Evolutionary conservation across 305 asterid species (phyloP).

Genomic region (Withania somnifera): DNA sequence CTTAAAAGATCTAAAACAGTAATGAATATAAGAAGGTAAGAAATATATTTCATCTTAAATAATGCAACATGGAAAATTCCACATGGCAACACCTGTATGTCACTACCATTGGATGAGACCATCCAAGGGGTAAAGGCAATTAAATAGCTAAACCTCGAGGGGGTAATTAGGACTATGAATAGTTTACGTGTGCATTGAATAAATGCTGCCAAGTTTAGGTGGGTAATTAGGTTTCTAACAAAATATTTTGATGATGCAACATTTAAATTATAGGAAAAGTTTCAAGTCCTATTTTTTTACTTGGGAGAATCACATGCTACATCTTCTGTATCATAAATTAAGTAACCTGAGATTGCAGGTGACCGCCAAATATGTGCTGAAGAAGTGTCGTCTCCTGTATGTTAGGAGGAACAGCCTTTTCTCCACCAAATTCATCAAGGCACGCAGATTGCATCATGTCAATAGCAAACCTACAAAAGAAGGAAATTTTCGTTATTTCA

Average conservation of each 20-base stretch:
- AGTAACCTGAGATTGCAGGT: constrained; percentile 81
- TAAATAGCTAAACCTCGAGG: neutral
- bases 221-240: neutral
- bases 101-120: neutral
- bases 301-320: neutral
- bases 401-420: constrained; percentile 60
- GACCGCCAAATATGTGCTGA: constrained; percentile 96
- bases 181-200: neutral
- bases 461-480: constrained; percentile 69
- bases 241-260: neutral
- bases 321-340: neutral
- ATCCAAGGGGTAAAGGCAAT: neutral
- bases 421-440: constrained; percentile 93
- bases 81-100: neutral
- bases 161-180: neutral
- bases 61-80: neutral
- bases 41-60: neutral
- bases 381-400: constrained; percentile 79
- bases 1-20: neutral
- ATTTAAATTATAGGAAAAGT: neutral
- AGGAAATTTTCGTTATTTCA: constrained; percentile 4
- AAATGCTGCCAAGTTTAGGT: neutral
- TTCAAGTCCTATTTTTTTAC: neutral
- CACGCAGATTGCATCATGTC: constrained; percentile 89
- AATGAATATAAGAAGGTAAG: neutral